These are phyloP conservation scores for Barnettozyma siamensis DNA, from an alignment of 805 yeast genomes.

Conservation along the genomic window DNA sequence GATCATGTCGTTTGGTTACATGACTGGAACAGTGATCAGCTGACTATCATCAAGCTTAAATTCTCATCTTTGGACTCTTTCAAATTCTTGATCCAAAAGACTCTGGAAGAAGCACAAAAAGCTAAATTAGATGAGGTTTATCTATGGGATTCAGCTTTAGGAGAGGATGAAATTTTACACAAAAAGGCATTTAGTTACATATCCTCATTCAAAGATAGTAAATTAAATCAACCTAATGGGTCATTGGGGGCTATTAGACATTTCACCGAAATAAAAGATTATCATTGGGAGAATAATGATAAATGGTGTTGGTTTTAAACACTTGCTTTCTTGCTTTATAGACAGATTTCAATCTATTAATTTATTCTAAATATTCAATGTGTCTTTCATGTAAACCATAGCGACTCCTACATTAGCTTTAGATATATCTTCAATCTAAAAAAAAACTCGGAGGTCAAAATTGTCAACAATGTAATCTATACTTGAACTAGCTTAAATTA, in stretches of 20 bases:
- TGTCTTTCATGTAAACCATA: too few relatives aligned
- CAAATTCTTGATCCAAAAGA: slow-evolving; percentile 26
- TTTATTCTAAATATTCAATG: too few relatives aligned
- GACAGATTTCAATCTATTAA: too few relatives aligned
- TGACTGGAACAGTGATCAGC: slow-evolving; percentile 31
- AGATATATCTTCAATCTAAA: too few relatives aligned
- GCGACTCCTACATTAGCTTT: too few relatives aligned
- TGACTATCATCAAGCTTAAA: slow-evolving; percentile 22
- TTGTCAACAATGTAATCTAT: too few relatives aligned
- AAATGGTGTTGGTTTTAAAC: slow-evolving; percentile 45
- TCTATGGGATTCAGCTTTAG: slow-evolving; percentile 35
- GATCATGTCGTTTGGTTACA: slow-evolving; percentile 42
- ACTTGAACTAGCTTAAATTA: too few relatives aligned
- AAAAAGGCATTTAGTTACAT: slow-evolving; percentile 7
- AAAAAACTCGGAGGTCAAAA: too few relatives aligned
- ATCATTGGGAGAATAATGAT: slow-evolving; percentile 38
- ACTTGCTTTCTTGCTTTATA: too few relatives aligned
- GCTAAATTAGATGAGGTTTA: slow-evolving; percentile 24
- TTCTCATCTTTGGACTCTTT: slow-evolving; percentile 19
- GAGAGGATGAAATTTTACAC: slow-evolving; percentile 6
- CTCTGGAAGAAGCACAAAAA: slow-evolving; percentile 30
- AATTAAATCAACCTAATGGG: slow-evolving; percentile 27
- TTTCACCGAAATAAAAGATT: slow-evolving; percentile 20
- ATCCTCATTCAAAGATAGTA: slow-evolving; percentile 5
- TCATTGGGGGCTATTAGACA: slow-evolving; percentile 37